Evolutionary conservation across 352 stramenopile genomes (phyloP), one percentile per base, ranked within the genome.

Genomic region (Thraustochytrium striatum): DNA sequence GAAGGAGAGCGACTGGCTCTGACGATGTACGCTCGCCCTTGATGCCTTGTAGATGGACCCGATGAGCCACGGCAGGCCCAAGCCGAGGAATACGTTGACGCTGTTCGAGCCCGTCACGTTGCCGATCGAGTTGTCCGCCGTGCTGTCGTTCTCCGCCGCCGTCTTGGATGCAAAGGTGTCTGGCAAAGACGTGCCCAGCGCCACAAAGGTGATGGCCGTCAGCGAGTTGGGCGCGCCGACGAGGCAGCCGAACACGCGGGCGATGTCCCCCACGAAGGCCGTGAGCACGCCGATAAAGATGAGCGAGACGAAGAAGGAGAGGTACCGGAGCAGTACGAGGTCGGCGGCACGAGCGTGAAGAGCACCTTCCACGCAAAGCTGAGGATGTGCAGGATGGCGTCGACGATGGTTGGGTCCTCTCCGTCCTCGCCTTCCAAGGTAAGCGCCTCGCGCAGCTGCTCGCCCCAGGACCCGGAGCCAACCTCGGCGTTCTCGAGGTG

Each of bases 11-110:
- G 1, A 8, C 70, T 57, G 11, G 55, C 9, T 5, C 7, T 68
- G 11, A 75, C 65, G 21, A 57, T 13, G 36, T 61, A 75, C 7
- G 16, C n/a, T 61, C 19, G 8, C 1, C n/a, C 33, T 59, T 32
- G 25, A 57, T 47, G n/a, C 21, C 5, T 75, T 75, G 52, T 75
- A 75, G 16, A 75, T 84, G 72, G 70, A 85, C 50, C 19, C 84
- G 36, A 87, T 87, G 39, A 79, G 58, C 84, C 84, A 87, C 16
- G 84, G 84, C 43, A 87, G 59, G 39, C 84, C 84, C 2, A 87
- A 35, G 0, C 84, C 84, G 16, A 87, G 62, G 72, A 87, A 87
- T 19, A 87, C 84, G 59, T 87, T 87, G 53, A 87, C 84, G 19
- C 69, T 68, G 70, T 87, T 87, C 32, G 53, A 82, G 2, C 84